These are phyloP conservation scores for Alternaria arborescens DNA, from an alignment of 2,329 filamentous ascomycete genomes.

Conservation along the genomic window DNA sequence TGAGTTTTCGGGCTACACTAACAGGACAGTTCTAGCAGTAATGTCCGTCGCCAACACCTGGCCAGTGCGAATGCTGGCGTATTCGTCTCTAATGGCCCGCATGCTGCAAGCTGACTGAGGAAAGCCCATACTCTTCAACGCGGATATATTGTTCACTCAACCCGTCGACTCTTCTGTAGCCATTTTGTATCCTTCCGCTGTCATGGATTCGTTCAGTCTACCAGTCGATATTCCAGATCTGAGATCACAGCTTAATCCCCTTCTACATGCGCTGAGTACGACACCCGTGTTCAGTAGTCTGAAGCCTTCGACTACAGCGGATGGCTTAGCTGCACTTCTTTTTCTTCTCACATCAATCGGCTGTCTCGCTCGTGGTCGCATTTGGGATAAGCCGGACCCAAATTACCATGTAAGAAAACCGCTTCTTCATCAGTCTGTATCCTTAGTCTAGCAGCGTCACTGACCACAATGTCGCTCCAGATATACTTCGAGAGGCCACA, in stretches of 20 bases:
- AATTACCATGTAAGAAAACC: conserved; percentile 47
- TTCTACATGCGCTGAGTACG: conserved; percentile 18
- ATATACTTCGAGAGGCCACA: conserved; percentile 62
- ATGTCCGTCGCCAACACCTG: conserved; percentile 2
- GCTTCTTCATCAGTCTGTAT: background rate
- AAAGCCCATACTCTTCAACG: background rate
- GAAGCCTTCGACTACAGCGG: conserved; percentile 49
- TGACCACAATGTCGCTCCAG: background rate
- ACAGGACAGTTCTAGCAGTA: conserved; percentile 4
- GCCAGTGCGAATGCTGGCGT: background rate
- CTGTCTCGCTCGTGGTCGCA: conserved; percentile 54
- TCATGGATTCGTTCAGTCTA: conserved; percentile 27
- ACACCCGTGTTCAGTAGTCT: conserved; percentile 22
- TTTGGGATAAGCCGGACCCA: conserved; percentile 62
- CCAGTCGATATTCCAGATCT: conserved; percentile 23
- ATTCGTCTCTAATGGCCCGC: background rate
- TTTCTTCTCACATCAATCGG: conserved; percentile 49
- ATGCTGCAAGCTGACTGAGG: background rate
- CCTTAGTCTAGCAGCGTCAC: background rate
- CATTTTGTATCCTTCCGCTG: background rate
- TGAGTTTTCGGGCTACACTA: background rate
- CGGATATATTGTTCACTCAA: background rate
- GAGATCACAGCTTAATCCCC: conserved; percentile 21
- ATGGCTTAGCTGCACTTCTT: conserved; percentile 50
- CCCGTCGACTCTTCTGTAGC: background rate